Evolutionary conservation across 2,329 filamentous ascomycete genomes (phyloP), one percentile per base, ranked within the genome.

Genomic region (Botrytis fabae): DNA sequence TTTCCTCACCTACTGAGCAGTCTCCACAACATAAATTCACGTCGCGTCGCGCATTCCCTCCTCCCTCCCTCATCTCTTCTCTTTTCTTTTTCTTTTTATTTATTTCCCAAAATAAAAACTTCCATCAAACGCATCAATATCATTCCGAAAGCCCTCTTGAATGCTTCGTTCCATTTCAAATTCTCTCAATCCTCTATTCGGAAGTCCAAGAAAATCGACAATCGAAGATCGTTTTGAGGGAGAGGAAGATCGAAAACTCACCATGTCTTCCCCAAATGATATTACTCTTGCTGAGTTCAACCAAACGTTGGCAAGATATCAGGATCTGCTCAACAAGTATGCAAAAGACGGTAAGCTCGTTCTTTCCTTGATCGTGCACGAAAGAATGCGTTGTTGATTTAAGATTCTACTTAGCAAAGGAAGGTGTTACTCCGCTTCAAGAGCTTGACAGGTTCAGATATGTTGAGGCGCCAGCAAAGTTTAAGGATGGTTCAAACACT

Each of bases 401-500:
- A 40, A 60, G 42, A 38, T 65, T 35, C 40, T 57, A 59, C 32
- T 68, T 73, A 80, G 79, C 76, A 54, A 79, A 78, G 71, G 72
- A 75, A 42, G 80, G 74, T 54, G 51, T 60, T 38, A 46, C 70
- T 20, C 75, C 76, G 2, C 84, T 93, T 9, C 78, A 83, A 42
- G 84, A 88, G 66, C 85, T 93, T 32, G 91, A 93, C 75, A 76
- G 83, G 1, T 89, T 87, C 77, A 87, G 91, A 73, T 90, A 91
- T 77, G 80, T 81, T 14, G 84, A 85, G 35, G 88, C 90, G 3
- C 83, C 86, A 1, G 77, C 81, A 1, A 75, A 77, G 2, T 89
- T 92, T 74, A 80, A 80, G 4, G 79, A 80, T 69, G 77, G 78
- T 12, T 77, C 79, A 44, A 76, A 76, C 9, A 77, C 79, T 60